Evolutionary conservation across 768 basidiomycete species (phyloP).

Genomic region (Trametes meyenii): DNA sequence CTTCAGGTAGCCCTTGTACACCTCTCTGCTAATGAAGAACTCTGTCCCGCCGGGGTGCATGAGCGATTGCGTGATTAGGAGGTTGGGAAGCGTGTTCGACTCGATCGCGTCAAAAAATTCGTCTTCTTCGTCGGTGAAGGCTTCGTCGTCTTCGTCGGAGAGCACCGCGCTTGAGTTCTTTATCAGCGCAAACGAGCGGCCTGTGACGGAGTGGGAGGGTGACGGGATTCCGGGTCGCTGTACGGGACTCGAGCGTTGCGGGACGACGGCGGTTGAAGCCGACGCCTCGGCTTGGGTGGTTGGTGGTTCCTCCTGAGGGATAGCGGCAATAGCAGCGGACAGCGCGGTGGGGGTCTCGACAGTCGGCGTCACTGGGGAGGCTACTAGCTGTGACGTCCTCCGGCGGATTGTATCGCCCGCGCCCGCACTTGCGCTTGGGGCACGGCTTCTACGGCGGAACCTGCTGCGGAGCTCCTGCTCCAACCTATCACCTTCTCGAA

Average conservation of each 20-base stretch:
- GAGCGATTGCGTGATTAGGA: conserved; percentile 70
- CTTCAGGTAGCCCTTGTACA: conserved; percentile 71
- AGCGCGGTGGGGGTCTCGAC: background rate
- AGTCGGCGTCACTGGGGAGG: background rate
- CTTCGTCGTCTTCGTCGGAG: conserved; percentile 36
- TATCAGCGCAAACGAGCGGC: conserved; percentile 15
- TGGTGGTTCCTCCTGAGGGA: background rate
- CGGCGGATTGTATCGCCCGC: conserved; percentile 26
- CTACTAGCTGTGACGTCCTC: conserved; percentile 20
- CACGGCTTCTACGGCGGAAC: conserved; percentile 60
- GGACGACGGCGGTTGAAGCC: conserved; percentile 26
- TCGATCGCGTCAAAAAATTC: conserved; percentile 99
- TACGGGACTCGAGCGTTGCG: conserved; percentile 23
- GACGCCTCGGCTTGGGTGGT: conserved; percentile 5
- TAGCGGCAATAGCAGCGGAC: background rate
- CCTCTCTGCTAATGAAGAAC: conserved; percentile 40
- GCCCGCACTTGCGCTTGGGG: conserved; percentile 37
- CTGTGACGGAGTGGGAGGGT: background rate
- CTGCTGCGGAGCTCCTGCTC: conserved; percentile 76
- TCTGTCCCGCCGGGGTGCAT: conserved; percentile 43
- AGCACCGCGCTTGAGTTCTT: background rate
- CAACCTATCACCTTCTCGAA: conserved; percentile 80
- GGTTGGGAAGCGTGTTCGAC: conserved; percentile 71
- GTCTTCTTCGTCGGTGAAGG: conserved; percentile 81
- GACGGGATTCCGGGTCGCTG: background rate